phyloP scores from a whole-genome alignment of 2,329 filamentous ascomycete species.

The Pseudopithomyces maydicus region DNA sequence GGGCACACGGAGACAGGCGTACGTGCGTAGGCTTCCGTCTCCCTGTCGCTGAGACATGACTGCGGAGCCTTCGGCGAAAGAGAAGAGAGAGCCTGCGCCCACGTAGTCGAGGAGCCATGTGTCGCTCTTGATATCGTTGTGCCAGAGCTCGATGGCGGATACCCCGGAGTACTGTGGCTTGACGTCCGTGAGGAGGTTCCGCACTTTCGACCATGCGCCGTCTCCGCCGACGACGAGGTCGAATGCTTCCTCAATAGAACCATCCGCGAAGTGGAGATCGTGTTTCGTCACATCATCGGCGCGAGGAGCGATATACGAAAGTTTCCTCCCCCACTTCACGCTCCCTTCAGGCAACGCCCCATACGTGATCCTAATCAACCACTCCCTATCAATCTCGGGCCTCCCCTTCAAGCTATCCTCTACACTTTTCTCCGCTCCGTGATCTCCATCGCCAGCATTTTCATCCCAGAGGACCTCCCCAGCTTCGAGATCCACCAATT shows the following conservation, averaged over 20 bases:
- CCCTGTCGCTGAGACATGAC: slow-evolving; percentile 55
- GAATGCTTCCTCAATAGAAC: slow-evolving; percentile 40
- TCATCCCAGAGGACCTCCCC: slow-evolving; percentile 38
- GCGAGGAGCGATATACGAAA: slow-evolving; percentile 44
- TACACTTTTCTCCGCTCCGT: slow-evolving; percentile 47
- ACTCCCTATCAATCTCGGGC: slow-evolving; percentile 58
- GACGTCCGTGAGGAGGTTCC: slow-evolving; percentile 33
- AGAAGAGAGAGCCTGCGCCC: slow-evolving; percentile 45
- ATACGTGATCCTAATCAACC: slow-evolving; percentile 41
- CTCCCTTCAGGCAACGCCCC: slow-evolving; percentile 51
- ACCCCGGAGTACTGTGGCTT: slow-evolving; percentile 56
- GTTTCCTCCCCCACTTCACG: slow-evolving; percentile 32
- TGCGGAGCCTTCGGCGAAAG: slow-evolving; percentile 44
- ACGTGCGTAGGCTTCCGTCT: slow-evolving; percentile 53
- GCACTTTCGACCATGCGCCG: slow-evolving; percentile 52
- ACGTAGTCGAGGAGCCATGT: slow-evolving; percentile 51
- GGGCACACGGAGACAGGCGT: slow-evolving; percentile 45
- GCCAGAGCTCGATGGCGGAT: slow-evolving; percentile 49
- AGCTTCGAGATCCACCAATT: slow-evolving; percentile 49
- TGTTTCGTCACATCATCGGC: slow-evolving; percentile 14
- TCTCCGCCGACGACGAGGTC: slow-evolving; percentile 56
- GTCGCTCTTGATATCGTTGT: slow-evolving; percentile 52
- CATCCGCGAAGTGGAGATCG: slow-evolving; percentile 39
- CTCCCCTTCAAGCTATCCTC: slow-evolving; percentile 31
- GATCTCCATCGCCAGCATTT: slow-evolving; percentile 33